These are phyloP conservation scores for Ustilago lituana DNA, from an alignment of 1,284 basidiomycete species.

Conservation along the genomic window DNA sequence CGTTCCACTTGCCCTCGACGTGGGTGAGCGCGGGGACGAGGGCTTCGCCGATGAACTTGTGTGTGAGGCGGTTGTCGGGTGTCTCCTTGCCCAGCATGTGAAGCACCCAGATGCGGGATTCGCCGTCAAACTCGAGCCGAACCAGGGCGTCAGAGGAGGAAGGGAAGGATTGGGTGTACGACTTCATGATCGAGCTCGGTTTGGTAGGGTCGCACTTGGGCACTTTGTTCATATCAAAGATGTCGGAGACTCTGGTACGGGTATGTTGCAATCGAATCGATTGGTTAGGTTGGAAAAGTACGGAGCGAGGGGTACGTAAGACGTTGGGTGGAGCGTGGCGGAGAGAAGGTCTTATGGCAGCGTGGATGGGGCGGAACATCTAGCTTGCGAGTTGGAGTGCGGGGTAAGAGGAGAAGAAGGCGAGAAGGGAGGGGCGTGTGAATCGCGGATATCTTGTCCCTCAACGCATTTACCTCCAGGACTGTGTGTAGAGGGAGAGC, in stretches of 20 bases:
- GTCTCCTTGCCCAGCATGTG: conserved; percentile 57
- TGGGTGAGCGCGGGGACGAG: conserved; percentile 78
- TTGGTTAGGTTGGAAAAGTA: too few species aligned
- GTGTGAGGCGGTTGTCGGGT: conserved; percentile 77
- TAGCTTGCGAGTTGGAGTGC: neutral
- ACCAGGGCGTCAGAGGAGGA: conserved; percentile 16
- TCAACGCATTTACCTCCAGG: too few species aligned
- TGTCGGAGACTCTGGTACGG: neutral
- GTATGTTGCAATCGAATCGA: neutral
- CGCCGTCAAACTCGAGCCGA: conserved; percentile 34
- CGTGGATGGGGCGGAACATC: too few species aligned
- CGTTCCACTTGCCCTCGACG: conserved; percentile 82
- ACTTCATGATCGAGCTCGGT: conserved; percentile 15
- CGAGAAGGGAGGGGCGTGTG: neutral
- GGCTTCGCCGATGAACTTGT: conserved; percentile 72
- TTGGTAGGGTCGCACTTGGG: conserved; percentile 15
- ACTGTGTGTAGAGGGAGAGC: too few species aligned
- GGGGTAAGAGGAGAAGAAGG: neutral
- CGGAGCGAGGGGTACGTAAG: neutral
- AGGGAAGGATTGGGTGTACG: conserved; percentile 36
- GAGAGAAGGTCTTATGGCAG: neutral
- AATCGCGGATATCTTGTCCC: too few species aligned
- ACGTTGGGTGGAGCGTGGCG: too few species aligned
- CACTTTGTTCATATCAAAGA: conserved; percentile 16
- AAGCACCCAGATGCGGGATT: conserved; percentile 51